Conservation (phyloP, 306 rosid species). For the Fagus sylvatica region DNA sequence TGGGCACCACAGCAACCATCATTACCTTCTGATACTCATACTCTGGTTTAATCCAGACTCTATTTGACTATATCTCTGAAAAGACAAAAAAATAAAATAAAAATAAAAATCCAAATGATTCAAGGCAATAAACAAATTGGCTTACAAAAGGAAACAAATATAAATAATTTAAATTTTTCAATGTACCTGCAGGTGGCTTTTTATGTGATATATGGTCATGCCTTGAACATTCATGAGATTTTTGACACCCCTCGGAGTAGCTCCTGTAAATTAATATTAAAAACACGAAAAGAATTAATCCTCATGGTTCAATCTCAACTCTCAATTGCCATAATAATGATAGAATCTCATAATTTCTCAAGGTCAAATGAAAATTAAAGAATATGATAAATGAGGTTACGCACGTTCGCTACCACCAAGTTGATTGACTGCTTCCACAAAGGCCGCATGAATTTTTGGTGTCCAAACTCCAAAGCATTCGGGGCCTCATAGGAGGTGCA, state of each 20-base stretch:
- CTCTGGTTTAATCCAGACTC: conserved; percentile 96
- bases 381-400: conserved; percentile 27
- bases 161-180: conserved; percentile 3
- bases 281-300: not conserved
- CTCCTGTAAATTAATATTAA: conserved; percentile 57
- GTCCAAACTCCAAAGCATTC: conserved; percentile 84
- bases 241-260: conserved; percentile 93
- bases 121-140: conserved; percentile 20
- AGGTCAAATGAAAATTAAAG: not conserved
- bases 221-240: conserved; percentile 83
- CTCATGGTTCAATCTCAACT: not conserved
- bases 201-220: conserved; percentile 93
- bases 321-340: not conserved
- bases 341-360: conserved; percentile 1
- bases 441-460: conserved; percentile 89
- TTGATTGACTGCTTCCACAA: conserved; percentile 83
- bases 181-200: conserved; percentile 90
- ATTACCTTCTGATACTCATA: conserved; percentile 64
- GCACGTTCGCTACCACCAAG: conserved; percentile 91
- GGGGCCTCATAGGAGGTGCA: conserved; percentile 58
- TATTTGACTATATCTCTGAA: conserved; percentile 90
- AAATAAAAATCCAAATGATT: conserved; percentile 1
- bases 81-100: not conserved
- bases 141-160: conserved; percentile 9
- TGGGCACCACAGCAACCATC: too few relatives aligned